Percentiles rank a stretch among this genome's conserved stretches.
Evolutionary conservation across 2,329 filamentous ascomycete species (phyloP).

Genomic region (Trichophyton mentagrophytes): DNA sequence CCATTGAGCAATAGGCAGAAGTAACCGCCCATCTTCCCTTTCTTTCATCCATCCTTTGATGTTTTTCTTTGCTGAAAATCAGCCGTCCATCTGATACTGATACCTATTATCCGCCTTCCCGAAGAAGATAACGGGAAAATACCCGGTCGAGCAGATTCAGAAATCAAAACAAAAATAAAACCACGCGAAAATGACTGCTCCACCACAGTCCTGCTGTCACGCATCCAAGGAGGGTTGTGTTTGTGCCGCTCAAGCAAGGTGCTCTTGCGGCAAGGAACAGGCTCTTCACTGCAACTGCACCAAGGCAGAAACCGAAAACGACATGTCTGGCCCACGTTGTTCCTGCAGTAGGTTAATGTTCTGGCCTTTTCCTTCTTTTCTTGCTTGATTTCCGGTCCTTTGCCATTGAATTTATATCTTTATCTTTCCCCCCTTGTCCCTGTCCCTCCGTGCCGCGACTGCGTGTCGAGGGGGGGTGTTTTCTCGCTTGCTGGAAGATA

Average conservation of each 20-base stretch:
- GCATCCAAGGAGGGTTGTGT: conserved; percentile 43
- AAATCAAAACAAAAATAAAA: neutral
- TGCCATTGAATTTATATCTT: neutral
- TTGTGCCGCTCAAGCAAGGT: conserved; percentile 49
- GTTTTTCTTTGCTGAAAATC: neutral
- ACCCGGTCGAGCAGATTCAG: neutral
- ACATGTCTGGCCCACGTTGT: conserved; percentile 58
- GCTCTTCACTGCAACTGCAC: conserved; percentile 79
- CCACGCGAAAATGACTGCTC: conserved; percentile 33
- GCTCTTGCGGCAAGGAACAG: conserved; percentile 80
- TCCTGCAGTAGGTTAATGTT: conserved; percentile 52
- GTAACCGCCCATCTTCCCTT: neutral
- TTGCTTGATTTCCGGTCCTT: neutral
- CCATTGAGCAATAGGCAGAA: neutral
- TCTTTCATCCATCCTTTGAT: neutral
- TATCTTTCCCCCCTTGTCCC: neutral
- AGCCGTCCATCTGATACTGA: neutral
- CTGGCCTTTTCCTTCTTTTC: neutral
- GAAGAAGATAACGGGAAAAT: neutral
- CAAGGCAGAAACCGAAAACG: conserved; percentile 65
- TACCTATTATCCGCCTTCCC: neutral
- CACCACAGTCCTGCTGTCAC: conserved; percentile 45
- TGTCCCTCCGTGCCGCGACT: neutral
- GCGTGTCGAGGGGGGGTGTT: neutral
- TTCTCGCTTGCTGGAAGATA: neutral